Percentiles rank a stretch among this genome's conserved stretches.
phyloP scores from a whole-genome alignment of 2,329 filamentous ascomycete species.

The Chrysoporthe austroafricana region DNA sequence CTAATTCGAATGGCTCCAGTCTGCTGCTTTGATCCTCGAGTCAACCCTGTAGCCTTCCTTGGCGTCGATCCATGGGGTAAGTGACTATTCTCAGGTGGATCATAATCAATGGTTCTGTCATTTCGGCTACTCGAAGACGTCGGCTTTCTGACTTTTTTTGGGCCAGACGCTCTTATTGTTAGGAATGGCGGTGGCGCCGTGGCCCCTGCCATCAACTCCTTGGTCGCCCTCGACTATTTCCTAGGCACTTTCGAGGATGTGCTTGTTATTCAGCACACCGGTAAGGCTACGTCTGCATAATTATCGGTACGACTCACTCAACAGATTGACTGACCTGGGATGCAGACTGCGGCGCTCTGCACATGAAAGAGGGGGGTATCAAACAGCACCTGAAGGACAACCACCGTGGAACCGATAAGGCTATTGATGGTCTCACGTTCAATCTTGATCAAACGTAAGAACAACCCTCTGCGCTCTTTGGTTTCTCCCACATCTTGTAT shows the following conservation, averaged over 20 bases:
- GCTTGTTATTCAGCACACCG: constrained; percentile 13
- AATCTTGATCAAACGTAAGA: background rate
- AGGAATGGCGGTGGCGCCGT: constrained; percentile 13
- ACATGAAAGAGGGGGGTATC: constrained; percentile 2
- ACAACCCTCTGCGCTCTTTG: background rate
- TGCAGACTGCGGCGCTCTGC: constrained; percentile 16
- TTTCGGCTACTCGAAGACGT: background rate
- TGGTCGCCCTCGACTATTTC: constrained; percentile 7
- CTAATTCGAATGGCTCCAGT: background rate
- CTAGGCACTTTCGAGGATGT: constrained; percentile 11
- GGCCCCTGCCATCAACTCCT: background rate
- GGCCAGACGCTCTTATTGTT: constrained; percentile 6
- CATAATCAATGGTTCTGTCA: background rate
- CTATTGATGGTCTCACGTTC: constrained; percentile 8
- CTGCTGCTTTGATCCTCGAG: constrained; percentile 14
- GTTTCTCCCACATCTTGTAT: background rate
- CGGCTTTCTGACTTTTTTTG: background rate
- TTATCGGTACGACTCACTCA: too few species aligned
- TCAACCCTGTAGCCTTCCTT: constrained; percentile 9
- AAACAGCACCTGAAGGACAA: constrained; percentile 8
- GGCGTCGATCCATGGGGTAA: constrained; percentile 10
- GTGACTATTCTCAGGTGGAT: background rate
- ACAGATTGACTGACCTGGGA: background rate
- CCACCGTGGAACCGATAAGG: constrained; percentile 10
- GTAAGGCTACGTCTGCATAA: background rate